Evolutionary conservation across 306 rosid species (phyloP).

Genomic region (Alnus glutinosa): DNA sequence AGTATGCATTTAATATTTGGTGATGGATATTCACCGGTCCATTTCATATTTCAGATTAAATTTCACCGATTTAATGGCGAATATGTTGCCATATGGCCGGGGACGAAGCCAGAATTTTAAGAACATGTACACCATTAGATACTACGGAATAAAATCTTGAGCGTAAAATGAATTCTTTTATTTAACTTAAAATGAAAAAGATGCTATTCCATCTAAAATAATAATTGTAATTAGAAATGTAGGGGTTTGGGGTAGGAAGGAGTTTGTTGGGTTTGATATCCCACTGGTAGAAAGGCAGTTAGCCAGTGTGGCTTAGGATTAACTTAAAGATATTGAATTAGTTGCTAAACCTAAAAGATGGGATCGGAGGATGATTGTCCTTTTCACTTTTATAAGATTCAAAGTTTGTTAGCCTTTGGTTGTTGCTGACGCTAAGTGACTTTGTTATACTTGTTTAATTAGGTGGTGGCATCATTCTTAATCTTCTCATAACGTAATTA

Average conservation of each 20-base stretch:
- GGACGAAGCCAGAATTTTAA: no score
- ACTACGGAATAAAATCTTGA: no score
- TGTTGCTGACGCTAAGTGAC: conserved; percentile 16
- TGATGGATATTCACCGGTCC: neutral
- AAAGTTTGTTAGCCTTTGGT: conserved; percentile 24
- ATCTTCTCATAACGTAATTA: no score
- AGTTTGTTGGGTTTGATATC: conserved; percentile 23
- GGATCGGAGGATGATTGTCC: conserved; percentile 4
- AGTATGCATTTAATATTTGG: neutral
- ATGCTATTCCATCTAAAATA: no score
- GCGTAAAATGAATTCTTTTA: no score
- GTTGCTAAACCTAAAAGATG: conserved; percentile 16
- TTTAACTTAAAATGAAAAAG: no score
- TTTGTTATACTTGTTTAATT: neutral
- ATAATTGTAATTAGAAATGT: neutral
- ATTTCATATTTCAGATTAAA: no score
- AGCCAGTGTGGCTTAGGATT: conserved; percentile 21
- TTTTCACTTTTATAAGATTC: conserved; percentile 21
- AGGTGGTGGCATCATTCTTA: no score
- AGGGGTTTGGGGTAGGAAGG: neutral
- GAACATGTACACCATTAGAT: no score
- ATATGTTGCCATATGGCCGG: no score
- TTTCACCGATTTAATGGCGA: no score
- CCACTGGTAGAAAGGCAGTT: neutral
- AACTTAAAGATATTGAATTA: conserved; percentile 19